These are phyloP conservation scores for Apiospora sp. DNA, from an alignment of 2,329 filamentous ascomycete genomes.

Conservation along the genomic window DNA sequence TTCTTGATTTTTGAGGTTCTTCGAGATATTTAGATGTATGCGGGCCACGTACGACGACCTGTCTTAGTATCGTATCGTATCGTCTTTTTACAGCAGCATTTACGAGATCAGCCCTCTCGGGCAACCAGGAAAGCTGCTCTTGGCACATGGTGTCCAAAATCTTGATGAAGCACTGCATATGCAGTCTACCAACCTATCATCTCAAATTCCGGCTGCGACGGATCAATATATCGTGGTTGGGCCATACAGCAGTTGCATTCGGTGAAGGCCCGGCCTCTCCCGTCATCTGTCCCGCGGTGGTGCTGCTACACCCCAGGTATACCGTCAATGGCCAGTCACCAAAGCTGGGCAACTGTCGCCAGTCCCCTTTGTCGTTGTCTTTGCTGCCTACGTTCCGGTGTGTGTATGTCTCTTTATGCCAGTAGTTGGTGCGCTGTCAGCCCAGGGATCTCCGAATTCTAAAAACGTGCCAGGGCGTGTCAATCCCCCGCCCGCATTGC, in stretches of 20 bases:
- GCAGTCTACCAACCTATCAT: background rate
- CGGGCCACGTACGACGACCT: no score
- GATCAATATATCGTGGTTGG: background rate
- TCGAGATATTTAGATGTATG: background rate
- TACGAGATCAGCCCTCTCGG: background rate
- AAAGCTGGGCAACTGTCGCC: background rate
- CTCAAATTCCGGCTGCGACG: background rate
- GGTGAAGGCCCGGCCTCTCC: background rate
- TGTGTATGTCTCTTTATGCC: background rate
- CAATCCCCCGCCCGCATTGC: slow-evolving; percentile 15
- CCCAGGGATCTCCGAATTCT: slow-evolving; percentile 6
- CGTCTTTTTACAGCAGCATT: background rate
- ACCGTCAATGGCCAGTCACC: background rate
- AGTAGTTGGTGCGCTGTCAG: slow-evolving; percentile 15
- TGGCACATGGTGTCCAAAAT: background rate
- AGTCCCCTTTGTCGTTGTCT: background rate
- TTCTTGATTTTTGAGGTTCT: background rate
- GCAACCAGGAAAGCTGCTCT: background rate
- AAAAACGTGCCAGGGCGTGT: background rate
- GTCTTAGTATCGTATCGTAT: background rate
- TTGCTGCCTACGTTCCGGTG: background rate
- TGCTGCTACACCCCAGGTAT: background rate
- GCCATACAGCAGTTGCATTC: background rate
- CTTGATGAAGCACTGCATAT: background rate
- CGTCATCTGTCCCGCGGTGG: background rate